Percentiles rank a stretch among this genome's conserved stretches.
Evolutionary conservation across 208 protist genomes (phyloP).

Genomic region (Wallacemonas sp.): DNA sequence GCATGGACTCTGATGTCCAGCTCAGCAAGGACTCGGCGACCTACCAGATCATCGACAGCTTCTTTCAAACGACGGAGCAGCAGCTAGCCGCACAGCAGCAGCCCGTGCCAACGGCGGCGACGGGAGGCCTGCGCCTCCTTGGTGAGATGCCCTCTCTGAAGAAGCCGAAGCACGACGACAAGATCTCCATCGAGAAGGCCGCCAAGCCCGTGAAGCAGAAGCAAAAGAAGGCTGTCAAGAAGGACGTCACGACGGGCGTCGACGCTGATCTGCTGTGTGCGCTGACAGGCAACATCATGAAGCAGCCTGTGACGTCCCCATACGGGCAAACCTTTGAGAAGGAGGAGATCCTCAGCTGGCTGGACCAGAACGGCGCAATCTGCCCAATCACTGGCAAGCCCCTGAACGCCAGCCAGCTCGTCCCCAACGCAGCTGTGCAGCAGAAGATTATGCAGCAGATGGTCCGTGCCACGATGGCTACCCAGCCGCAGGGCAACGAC

Average conservation of each 20-base stretch:
- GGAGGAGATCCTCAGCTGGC: slow-evolving; percentile 81
- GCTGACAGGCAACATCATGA: slow-evolving; percentile 88
- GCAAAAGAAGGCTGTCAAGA: slow-evolving; percentile 28
- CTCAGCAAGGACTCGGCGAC: slow-evolving; percentile 62
- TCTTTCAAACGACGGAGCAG: slow-evolving; percentile 48
- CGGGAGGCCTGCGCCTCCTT: slow-evolving; percentile 31
- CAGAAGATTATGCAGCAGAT: slow-evolving; percentile 81
- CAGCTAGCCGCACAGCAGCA: slow-evolving; percentile 32
- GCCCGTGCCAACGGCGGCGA: slow-evolving; percentile 11
- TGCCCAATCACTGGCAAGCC: slow-evolving; percentile 90
- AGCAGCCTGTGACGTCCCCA: slow-evolving; percentile 88
- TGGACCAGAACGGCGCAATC: slow-evolving; percentile 85
- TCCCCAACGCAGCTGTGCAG: slow-evolving; percentile 62
- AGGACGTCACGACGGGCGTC: slow-evolving; percentile 52
- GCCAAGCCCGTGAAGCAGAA: slow-evolving; percentile 49
- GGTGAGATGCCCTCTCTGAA: slow-evolving; percentile 64
- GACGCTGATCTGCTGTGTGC: slow-evolving; percentile 74
- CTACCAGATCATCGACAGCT: slow-evolving; percentile 58
- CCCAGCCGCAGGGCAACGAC: slow-evolving; percentile 53
- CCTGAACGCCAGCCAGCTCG: slow-evolving; percentile 55
- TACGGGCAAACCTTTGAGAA: slow-evolving; percentile 90
- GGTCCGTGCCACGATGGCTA: slow-evolving; percentile 71
- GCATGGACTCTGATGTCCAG: slow-evolving; percentile 61
- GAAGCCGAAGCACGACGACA: slow-evolving; percentile 41
- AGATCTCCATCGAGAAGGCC: slow-evolving; percentile 77